Conservation (phyloP, 345 rosid species). For the Pistacia integerrima region DNA sequence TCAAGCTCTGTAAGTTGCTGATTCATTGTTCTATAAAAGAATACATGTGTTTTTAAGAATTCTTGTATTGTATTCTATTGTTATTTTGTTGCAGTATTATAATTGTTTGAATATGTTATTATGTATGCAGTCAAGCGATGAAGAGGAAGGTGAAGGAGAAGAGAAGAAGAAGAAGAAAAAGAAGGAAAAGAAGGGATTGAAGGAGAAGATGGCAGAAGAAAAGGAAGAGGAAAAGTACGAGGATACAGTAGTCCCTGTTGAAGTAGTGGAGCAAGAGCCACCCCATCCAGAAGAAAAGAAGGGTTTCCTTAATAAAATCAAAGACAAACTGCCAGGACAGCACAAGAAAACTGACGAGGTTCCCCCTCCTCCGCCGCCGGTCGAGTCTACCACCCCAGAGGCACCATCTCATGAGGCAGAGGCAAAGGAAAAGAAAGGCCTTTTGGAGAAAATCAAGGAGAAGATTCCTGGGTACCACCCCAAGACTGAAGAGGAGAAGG, state of each 20-base stretch:
- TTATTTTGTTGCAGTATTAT: neutral
- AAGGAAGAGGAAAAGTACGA: constrained; percentile 25
- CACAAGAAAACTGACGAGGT: constrained; percentile 24
- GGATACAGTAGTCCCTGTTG: constrained; percentile 42
- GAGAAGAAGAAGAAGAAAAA: constrained; percentile 62
- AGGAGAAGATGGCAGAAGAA: constrained; percentile 52
- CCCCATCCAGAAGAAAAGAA: constrained; percentile 58
- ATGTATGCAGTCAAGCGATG: constrained; percentile 70
- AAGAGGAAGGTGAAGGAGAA: constrained; percentile 68
- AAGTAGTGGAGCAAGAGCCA: constrained; percentile 16
- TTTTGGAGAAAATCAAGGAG: constrained; percentile 88
- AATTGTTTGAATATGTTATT: neutral
- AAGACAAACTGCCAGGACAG: constrained; percentile 20
- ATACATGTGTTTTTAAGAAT: too few relatives aligned
- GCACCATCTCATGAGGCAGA: constrained; percentile 24
- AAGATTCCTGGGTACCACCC: constrained; percentile 85
- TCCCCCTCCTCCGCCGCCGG: constrained; percentile 18
- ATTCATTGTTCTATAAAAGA: neutral
- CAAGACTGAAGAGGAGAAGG: constrained; percentile 49
- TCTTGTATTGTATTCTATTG: neutral
- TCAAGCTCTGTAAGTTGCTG: constrained; percentile 87
- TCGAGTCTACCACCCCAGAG: constrained; percentile 6
- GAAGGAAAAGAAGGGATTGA: constrained; percentile 58
- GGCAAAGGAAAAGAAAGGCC: constrained; percentile 70
- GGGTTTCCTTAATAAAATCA: constrained; percentile 13